Evolutionary conservation across 2,329 filamentous ascomycete species (phyloP).

Genomic region (Phyllosticta citrichinensis): DNA sequence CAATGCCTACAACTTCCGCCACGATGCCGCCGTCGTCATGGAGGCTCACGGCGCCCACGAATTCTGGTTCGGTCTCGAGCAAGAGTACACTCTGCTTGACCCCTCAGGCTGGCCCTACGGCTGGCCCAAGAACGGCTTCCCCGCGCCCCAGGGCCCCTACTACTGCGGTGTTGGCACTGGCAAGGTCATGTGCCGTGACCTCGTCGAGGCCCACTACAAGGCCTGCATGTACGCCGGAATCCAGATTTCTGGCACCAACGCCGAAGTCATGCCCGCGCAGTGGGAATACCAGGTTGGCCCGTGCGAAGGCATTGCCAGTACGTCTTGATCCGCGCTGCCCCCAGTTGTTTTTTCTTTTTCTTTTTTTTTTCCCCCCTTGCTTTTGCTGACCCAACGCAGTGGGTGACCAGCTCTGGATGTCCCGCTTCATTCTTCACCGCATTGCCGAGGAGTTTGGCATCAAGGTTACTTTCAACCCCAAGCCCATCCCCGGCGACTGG

Average conservation of each 20-base stretch:
- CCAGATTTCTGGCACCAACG: constrained; percentile 96
- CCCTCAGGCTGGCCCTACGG: constrained; percentile 80
- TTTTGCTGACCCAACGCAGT: constrained; percentile 40
- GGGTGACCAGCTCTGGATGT: constrained; percentile 95
- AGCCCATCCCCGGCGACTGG: constrained; percentile 93
- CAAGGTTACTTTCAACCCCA: constrained; percentile 90
- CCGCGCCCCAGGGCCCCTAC: constrained; percentile 86
- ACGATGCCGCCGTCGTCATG: constrained; percentile 86
- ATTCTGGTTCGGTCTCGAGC: constrained; percentile 97
- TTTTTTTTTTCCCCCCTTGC: not conserved
- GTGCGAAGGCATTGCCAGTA: constrained; percentile 73
- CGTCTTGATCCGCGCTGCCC: constrained; percentile 36
- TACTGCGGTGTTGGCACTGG: constrained; percentile 97
- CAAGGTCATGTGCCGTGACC: constrained; percentile 96
- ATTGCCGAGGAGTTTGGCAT: constrained; percentile 94
- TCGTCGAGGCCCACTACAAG: constrained; percentile 92
- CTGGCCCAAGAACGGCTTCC: constrained; percentile 81
- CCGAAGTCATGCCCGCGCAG: constrained; percentile 95
- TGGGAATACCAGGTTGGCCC: constrained; percentile 98
- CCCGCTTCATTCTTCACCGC: constrained; percentile 78
- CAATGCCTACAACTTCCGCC: constrained; percentile 98
- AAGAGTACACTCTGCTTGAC: constrained; percentile 94
- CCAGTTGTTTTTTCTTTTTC: constrained; percentile 3
- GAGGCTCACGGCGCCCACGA: constrained; percentile 69
- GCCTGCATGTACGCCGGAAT: constrained; percentile 80